These are phyloP conservation scores for Amaranthus palmeri DNA, from an alignment of 148 eudicot species.

Conservation along the genomic window DNA sequence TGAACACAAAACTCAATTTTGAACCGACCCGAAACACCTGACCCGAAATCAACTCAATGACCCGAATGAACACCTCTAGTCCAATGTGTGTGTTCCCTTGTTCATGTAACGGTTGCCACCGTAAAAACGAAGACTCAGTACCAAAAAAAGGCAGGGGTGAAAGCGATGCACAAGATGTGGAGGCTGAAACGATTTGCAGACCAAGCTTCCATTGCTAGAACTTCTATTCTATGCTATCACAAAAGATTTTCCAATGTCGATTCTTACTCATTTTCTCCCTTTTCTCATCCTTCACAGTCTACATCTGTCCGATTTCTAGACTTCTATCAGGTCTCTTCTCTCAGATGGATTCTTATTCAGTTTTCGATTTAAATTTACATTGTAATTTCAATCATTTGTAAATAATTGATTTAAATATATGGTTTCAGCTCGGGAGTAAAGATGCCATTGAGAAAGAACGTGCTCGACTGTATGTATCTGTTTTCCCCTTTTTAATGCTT, in stretches of 20 bases:
- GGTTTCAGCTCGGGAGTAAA: slow-evolving; percentile 69
- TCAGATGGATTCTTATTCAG: neutral
- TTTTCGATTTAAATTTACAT: neutral
- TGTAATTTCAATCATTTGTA: neutral
- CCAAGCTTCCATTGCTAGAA: slow-evolving; percentile 14
- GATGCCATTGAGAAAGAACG: slow-evolving; percentile 83
- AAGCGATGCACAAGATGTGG: slow-evolving; percentile 31
- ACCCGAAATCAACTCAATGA: too few relatives aligned
- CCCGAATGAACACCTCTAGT: too few relatives aligned
- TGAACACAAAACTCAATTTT: too few relatives aligned
- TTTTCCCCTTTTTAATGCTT: neutral
- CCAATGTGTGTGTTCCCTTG: too few relatives aligned
- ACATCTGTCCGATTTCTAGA: slow-evolving; percentile 73
- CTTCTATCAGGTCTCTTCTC: slow-evolving; percentile 58
- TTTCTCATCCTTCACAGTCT: slow-evolving; percentile 27
- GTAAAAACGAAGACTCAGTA: too few relatives aligned
- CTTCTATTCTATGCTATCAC: slow-evolving; percentile 22
- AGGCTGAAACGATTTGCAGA: slow-evolving; percentile 33
- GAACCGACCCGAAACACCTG: too few relatives aligned
- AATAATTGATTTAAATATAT: neutral
- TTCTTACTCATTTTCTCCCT: slow-evolving; percentile 16
- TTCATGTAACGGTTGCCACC: too few relatives aligned
- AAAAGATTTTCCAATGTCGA: slow-evolving; percentile 7
- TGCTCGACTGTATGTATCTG: slow-evolving; percentile 75
- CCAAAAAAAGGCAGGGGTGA: neutral